These are phyloP conservation scores for Yarrowia osloensis DNA, from an alignment of 805 yeast genomes.

Conservation along the genomic window DNA sequence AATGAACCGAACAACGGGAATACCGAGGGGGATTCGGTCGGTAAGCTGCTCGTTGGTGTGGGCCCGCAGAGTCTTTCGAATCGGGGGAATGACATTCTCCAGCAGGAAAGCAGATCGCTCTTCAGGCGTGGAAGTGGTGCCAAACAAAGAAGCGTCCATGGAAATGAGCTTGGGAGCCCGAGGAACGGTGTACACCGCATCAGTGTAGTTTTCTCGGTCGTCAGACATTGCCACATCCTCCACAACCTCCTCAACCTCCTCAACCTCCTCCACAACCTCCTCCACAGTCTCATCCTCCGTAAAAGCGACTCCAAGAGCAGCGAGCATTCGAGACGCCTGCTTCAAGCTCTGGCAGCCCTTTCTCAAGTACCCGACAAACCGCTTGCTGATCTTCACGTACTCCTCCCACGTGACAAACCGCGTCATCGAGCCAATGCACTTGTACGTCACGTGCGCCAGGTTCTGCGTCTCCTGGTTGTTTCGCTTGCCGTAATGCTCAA, in stretches of 20 bases:
- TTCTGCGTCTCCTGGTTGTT: slow-evolving; percentile 43
- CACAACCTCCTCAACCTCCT: slow-evolving; percentile 3
- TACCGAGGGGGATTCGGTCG: slow-evolving; percentile 75
- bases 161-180: not conserved
- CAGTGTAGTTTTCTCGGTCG: slow-evolving; percentile 1
- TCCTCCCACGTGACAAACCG: slow-evolving; percentile 73
- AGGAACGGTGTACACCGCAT: slow-evolving; percentile 32
- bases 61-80: slow-evolving; percentile 55
- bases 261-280: slow-evolving; percentile 29
- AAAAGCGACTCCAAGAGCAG: slow-evolving; percentile 35
- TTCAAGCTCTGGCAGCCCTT: slow-evolving; percentile 54
- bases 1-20: slow-evolving; percentile 70
- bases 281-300: slow-evolving; percentile 33
- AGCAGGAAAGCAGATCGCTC: slow-evolving; percentile 52
- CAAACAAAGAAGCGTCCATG: slow-evolving; percentile 5
- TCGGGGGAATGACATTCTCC: slow-evolving; percentile 59
- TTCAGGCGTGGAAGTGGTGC: slow-evolving; percentile 46
- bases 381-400: slow-evolving; percentile 68
- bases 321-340: slow-evolving; percentile 55
- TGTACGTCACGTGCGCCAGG: slow-evolving; percentile 52
- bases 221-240: not conserved
- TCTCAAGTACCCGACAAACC: slow-evolving; percentile 58
- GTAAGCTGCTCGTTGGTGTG: slow-evolving; percentile 53
- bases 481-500: slow-evolving; percentile 75
- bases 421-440: slow-evolving; percentile 60